Conservation (phyloP, 83 land plant genomes). For the Picea abies region DNA sequence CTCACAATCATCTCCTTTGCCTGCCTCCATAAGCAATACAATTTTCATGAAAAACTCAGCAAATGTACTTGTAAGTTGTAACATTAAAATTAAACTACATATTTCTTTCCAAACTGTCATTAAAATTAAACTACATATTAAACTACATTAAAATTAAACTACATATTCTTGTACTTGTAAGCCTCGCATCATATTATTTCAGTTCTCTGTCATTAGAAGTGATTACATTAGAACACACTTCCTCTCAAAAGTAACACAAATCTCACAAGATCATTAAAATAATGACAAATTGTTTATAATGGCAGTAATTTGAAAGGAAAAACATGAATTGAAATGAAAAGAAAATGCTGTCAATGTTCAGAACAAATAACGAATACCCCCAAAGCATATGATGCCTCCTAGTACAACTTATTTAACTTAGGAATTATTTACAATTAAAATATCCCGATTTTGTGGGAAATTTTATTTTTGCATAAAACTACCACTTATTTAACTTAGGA, state of each 20-base stretch:
- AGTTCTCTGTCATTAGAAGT: too few relatives aligned
- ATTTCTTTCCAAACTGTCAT: background rate
- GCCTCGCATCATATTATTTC: too few relatives aligned
- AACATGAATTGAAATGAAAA: background rate
- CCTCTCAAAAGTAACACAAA: background rate
- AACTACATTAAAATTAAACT: too few relatives aligned
- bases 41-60: background rate
- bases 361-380: too few relatives aligned
- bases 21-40: background rate
- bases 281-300: background rate
- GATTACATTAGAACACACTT: background rate
- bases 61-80: background rate
- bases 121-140: too few relatives aligned
- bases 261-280: background rate
- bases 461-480: too few relatives aligned
- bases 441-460: too few relatives aligned
- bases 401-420: too few relatives aligned
- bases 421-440: too few relatives aligned
- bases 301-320: background rate
- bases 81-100: background rate
- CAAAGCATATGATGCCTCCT: too few relatives aligned
- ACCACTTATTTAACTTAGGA: too few relatives aligned
- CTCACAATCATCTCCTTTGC: constrained; percentile 13
- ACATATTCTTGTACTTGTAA: too few relatives aligned
- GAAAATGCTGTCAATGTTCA: background rate